phyloP scores from a whole-genome alignment of 208 protist species.

The Perkinsela sp. region DNA sequence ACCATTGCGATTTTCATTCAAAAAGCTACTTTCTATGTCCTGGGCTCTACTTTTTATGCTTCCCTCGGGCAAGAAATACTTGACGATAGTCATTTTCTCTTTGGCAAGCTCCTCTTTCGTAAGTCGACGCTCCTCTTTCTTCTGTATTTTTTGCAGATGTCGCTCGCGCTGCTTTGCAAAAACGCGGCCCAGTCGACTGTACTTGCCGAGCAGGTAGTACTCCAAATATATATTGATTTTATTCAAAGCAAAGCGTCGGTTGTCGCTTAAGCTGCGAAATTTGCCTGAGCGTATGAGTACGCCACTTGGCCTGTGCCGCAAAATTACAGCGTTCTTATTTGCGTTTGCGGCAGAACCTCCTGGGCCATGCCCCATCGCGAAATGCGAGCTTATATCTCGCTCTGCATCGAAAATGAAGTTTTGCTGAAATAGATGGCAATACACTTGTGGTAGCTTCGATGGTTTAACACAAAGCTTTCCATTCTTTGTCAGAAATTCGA shows the following conservation, averaged over 20 bases:
- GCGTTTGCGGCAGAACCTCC: neutral
- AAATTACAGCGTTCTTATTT: neutral
- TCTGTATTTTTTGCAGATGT: neutral
- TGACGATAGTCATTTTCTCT: neutral
- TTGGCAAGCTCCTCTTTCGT: neutral
- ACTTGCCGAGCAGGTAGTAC: neutral
- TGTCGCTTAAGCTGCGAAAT: neutral
- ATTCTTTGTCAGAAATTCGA: neutral
- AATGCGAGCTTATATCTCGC: neutral
- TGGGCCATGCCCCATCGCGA: neutral
- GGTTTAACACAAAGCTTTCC: neutral
- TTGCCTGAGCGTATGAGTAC: neutral
- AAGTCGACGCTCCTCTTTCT: neutral
- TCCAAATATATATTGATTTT: neutral
- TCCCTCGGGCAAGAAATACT: neutral
- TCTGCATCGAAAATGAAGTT: neutral
- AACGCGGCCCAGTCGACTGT: neutral
- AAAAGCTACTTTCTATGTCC: neutral
- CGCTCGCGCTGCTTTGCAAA: neutral
- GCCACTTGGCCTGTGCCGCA: neutral
- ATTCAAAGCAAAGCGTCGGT: neutral
- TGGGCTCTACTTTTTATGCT: neutral
- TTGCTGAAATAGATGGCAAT: neutral
- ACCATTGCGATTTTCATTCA: neutral
- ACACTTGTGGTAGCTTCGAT: neutral